Evolutionary conservation across 2,329 filamentous ascomycete species (phyloP).

Genomic region (Verticillium zaregamsianum): DNA sequence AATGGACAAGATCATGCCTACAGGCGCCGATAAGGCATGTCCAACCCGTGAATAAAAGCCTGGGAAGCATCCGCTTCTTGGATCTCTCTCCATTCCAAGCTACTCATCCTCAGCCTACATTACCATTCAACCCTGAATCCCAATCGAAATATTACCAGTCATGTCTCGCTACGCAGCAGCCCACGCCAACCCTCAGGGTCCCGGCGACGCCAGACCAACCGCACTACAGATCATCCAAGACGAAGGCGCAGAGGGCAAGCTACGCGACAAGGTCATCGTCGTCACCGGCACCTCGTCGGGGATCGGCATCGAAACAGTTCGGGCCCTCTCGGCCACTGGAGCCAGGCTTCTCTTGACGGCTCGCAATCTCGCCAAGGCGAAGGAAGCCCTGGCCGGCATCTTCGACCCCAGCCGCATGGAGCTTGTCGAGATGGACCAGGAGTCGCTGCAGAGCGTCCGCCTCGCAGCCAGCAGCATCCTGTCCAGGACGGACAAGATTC

Average conservation of each 20-base stretch:
- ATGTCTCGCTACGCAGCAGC: conserved; percentile 11
- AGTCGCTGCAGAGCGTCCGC: conserved; percentile 15
- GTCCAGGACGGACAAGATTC: conserved; percentile 18
- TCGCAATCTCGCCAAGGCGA: conserved; percentile 18
- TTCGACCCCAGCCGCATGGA: conserved; percentile 16
- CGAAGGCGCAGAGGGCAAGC: conserved; percentile 25
- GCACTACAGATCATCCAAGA: conserved; percentile 34
- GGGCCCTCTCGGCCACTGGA: conserved; percentile 35
- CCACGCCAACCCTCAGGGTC: conserved; percentile 32
- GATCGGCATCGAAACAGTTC: conserved; percentile 38
- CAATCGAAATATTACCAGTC: background rate
- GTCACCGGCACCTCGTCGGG: conserved; percentile 41
- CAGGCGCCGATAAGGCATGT: too few relatives aligned
- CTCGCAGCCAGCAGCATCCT: conserved; percentile 25
- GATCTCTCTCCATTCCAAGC: too few relatives aligned
- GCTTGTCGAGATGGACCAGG: conserved; percentile 1
- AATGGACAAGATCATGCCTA: too few relatives aligned
- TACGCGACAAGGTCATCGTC: conserved; percentile 31
- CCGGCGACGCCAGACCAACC: conserved; percentile 35
- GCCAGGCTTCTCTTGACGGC: conserved; percentile 18
- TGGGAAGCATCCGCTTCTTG: too few relatives aligned
- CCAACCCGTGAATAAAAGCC: too few relatives aligned
- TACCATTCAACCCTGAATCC: too few relatives aligned
- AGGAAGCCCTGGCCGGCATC: conserved; percentile 16
- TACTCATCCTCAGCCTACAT: too few relatives aligned